A percentile compares a stretch with the other conserved stretches of the same genome.
phyloP scores from a whole-genome alignment of 805 yeast genomes.

The Debaryomyces castellii region DNA sequence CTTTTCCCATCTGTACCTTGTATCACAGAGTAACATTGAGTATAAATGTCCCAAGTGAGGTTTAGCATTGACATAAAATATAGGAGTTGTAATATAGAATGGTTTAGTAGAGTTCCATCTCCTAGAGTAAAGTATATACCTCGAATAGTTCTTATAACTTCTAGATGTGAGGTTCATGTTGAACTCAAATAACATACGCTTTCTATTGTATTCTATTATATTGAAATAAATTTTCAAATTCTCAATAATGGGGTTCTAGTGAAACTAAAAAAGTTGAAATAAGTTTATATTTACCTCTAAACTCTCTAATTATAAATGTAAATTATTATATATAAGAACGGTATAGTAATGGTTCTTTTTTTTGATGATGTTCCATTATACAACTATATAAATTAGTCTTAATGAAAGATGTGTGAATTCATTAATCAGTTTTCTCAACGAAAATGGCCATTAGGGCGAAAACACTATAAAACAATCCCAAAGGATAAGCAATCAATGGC shows the following conservation, averaged over 20 bases:
- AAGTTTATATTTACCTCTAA: too few species aligned
- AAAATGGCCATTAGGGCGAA: conserved; percentile 96
- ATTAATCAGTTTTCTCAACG: conserved; percentile 40
- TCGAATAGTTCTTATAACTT: neutral
- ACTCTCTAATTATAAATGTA: too few species aligned
- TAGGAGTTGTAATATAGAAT: conserved; percentile 79
- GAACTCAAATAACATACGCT: neutral
- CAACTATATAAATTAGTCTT: neutral
- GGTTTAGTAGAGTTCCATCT: conserved; percentile 17
- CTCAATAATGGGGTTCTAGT: too few species aligned
- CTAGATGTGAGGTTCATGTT: neutral
- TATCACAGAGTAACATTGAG: conserved; percentile 83
- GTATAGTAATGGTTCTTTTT: neutral
- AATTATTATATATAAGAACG: neutral
- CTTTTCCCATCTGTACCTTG: conserved; percentile 68
- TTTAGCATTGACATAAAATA: conserved; percentile 90
- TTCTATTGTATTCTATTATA: too few species aligned
- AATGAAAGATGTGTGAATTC: neutral
- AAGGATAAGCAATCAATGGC: conserved; percentile 88
- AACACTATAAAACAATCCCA: conserved; percentile 85
- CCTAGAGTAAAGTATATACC: neutral
- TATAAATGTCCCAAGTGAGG: conserved; percentile 95
- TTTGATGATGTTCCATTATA: neutral
- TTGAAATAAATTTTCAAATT: too few species aligned
- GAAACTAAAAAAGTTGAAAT: too few species aligned